These are phyloP conservation scores for Davidsoniella australis DNA, from an alignment of 2,329 filamentous ascomycete genomes.

Conservation along the genomic window DNA sequence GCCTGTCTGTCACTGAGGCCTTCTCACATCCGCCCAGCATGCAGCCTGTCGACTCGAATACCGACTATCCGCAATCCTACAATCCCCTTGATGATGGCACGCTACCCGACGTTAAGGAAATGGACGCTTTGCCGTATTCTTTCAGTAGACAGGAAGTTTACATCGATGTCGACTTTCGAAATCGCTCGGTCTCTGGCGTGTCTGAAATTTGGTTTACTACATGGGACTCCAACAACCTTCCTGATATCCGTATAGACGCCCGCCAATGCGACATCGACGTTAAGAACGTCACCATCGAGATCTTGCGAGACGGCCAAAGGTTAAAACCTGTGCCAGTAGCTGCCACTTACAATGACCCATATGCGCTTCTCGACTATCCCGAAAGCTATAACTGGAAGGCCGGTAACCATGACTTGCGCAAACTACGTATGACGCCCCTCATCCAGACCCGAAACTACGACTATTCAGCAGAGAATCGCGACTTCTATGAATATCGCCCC, in stretches of 20 bases:
- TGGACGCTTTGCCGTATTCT: constrained; percentile 25
- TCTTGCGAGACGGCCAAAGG: constrained; percentile 19
- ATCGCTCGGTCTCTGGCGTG: constrained; percentile 56
- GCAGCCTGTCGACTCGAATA: background rate
- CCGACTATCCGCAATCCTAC: background rate
- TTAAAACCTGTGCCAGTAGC: constrained; percentile 12
- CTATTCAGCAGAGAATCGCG: constrained; percentile 37
- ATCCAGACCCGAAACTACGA: constrained; percentile 34
- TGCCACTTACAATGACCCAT: constrained; percentile 43
- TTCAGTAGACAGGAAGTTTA: constrained; percentile 76
- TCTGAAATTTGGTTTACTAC: constrained; percentile 66
- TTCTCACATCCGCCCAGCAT: background rate
- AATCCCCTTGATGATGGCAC: constrained; percentile 17
- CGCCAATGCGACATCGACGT: constrained; percentile 43
- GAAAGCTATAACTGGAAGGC: constrained; percentile 44
- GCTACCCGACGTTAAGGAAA: constrained; percentile 21
- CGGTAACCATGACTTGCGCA: constrained; percentile 58
- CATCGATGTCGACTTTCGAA: constrained; percentile 73
- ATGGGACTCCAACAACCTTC: constrained; percentile 37
- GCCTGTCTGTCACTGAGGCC: too few relatives aligned
- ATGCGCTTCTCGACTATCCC: constrained; percentile 46
- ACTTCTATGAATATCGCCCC: constrained; percentile 37
- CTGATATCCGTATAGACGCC: constrained; percentile 42
- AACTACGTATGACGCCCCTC: constrained; percentile 44
- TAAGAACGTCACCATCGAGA: constrained; percentile 33